Evolutionary conservation across 2,329 filamentous ascomycete genomes (phyloP), one percentile per base, ranked within the genome.

Genomic region (Aspergillus novoparasiticus): DNA sequence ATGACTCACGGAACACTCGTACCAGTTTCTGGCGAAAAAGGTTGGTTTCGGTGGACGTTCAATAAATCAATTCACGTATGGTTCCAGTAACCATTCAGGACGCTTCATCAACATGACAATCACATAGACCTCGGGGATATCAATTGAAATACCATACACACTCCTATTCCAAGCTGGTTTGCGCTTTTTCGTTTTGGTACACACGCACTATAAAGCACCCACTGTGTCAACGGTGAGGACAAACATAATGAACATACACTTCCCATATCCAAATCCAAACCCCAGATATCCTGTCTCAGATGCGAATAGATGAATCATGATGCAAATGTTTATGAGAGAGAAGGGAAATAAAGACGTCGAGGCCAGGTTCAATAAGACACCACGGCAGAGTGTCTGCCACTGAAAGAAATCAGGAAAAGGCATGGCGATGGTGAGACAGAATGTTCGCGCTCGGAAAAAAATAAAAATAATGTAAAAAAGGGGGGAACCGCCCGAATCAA

Each of bases 401-500:
- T 54, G 51, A 36, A 36, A 10, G 32, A n/a, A 23, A 54, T 54
- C 34, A 54, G 51, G 51, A 39, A 64, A 54, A 14, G 45, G 55
- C 43, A 58, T n/a, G 45, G 11, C 30, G 36, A 60, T 45, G 54
- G 50, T 59, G 23, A 57, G 43, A 28, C 32, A n/a, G 63, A 41
- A 43, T 57, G 32, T 39, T 50, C n/a, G 46, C 59, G 56, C 36
- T 63, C 45, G 43, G 30, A 60, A 58, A 36, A 48, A 67, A 68
- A 64, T 14, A 6, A 46, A 61, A 39, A 32, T 36, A 45, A 26
- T 26, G 23, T 26, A 26, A 26, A 58, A 58, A 56, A 54, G 28
- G 65, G 61, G 56, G 53, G 39, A 67, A 65, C 68, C 68, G 66
- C 65, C 63, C 62, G 64, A 30, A 66, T 63, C 53, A 65, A 59